These are phyloP conservation scores for Porodaedalea pini DNA, from an alignment of 1,284 basidiomycete species.

Conservation along the genomic window DNA sequence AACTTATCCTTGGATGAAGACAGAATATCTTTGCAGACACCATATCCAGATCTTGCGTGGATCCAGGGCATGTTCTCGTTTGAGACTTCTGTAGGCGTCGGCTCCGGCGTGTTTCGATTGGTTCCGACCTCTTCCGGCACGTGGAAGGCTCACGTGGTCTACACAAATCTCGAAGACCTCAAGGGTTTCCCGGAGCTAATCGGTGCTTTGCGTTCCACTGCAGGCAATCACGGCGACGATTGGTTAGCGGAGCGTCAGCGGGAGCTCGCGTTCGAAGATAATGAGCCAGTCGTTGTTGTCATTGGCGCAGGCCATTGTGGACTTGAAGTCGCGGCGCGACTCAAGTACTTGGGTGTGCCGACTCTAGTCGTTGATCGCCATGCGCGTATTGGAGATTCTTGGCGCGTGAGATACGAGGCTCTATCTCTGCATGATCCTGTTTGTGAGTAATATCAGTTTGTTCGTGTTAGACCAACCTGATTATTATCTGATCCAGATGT, in stretches of 20 bases:
- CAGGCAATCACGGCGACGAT: constrained; percentile 37
- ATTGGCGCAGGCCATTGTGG: constrained; percentile 68
- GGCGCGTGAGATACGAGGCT: constrained; percentile 56
- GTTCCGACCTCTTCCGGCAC: constrained; percentile 34
- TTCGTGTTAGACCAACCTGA: neutral
- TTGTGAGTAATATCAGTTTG: constrained; percentile 40
- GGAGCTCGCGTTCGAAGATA: constrained; percentile 39
- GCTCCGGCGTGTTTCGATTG: constrained; percentile 32
- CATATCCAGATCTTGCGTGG: constrained; percentile 34
- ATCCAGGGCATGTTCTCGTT: constrained; percentile 35
- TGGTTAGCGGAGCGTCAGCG: constrained; percentile 37
- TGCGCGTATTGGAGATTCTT: constrained; percentile 54
- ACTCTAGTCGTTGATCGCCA: constrained; percentile 54
- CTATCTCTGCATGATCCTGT: constrained; percentile 64
- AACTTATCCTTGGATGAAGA: constrained; percentile 3
- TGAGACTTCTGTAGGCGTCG: constrained; percentile 29
- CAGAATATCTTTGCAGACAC: constrained; percentile 23
- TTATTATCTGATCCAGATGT: constrained; percentile 37
- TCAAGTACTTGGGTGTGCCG: constrained; percentile 51
- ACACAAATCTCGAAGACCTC: constrained; percentile 59
- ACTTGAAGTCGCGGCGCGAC: constrained; percentile 53
- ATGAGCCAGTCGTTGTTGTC: constrained; percentile 47
- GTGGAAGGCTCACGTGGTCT: constrained; percentile 58
- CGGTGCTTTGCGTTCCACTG: constrained; percentile 36
- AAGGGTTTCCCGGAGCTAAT: constrained; percentile 46